A percentile compares a stretch with the other conserved stretches of the same genome.
These are phyloP conservation scores for Macrocybe gigantea DNA, from an alignment of 768 basidiomycete genomes.

Conservation along the genomic window DNA sequence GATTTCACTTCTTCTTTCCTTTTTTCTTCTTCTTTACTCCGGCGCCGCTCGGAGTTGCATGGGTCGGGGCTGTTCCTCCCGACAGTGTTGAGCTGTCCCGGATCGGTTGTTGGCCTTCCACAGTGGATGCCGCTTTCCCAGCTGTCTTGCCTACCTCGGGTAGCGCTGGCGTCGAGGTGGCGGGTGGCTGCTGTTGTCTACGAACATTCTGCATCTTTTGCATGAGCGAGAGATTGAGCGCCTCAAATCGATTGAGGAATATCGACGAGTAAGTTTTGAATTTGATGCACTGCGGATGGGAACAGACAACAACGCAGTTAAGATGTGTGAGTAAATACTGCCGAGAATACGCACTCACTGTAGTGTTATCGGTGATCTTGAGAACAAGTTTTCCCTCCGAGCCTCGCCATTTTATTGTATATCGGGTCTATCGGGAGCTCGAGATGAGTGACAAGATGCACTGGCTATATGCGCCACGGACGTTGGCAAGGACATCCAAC, in stretches of 20 bases:
- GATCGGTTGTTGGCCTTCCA: too few relatives aligned
- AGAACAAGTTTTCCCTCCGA: conserved; percentile 84
- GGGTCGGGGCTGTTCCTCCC: conserved; percentile 14
- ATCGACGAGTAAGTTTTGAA: conserved; percentile 94
- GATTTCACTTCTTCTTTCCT: conserved; percentile 55
- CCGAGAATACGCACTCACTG: conserved; percentile 46
- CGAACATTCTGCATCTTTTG: conserved; percentile 77
- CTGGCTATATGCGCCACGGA: background rate
- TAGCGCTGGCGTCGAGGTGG: background rate
- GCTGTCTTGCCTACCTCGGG: too few relatives aligned
- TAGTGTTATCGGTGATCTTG: conserved; percentile 88
- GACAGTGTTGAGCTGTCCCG: too few relatives aligned
- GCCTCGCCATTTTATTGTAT: conserved; percentile 88
- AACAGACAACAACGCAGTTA: background rate
- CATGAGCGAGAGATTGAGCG: conserved; percentile 81
- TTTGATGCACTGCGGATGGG: conserved; percentile 71
- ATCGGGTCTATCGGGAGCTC: conserved; percentile 57
- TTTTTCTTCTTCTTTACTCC: conserved; percentile 77
- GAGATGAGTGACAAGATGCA: conserved; percentile 3
- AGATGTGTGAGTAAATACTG: background rate
- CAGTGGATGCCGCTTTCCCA: too few relatives aligned
- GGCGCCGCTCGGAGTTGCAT: conserved; percentile 31
- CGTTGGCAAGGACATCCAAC: conserved; percentile 14
- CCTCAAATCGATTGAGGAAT: conserved; percentile 94
- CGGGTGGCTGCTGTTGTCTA: conserved; percentile 24